Percentiles rank a stretch among this genome's conserved stretches.
Evolutionary conservation across 1,139 yeast species (phyloP).

Genomic region (Martiniozyma asiatica): DNA sequence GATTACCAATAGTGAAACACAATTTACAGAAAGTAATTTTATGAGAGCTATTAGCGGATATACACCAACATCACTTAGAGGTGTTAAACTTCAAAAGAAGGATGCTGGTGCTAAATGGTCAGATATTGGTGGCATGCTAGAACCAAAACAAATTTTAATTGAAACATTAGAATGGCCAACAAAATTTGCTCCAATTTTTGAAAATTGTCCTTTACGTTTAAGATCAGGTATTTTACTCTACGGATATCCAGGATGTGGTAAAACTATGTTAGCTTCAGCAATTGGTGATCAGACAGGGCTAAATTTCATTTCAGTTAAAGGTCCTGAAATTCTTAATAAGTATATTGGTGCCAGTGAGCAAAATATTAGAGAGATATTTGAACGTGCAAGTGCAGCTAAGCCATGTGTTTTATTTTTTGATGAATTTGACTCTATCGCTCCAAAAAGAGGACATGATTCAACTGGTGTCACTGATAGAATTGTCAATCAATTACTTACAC

Average conservation of each 20-base stretch:
- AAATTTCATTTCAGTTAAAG: slow-evolving; percentile 87
- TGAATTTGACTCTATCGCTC: slow-evolving; percentile 95
- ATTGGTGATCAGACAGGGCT: slow-evolving; percentile 92
- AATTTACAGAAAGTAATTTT: slow-evolving; percentile 26
- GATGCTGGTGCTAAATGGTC: slow-evolving; percentile 59
- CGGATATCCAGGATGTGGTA: slow-evolving; percentile 98
- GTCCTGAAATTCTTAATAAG: slow-evolving; percentile 91
- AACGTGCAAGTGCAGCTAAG: slow-evolving; percentile 85
- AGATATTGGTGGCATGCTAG: slow-evolving; percentile 79
- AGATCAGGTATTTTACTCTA: slow-evolving; percentile 84
- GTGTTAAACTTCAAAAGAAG: slow-evolving; percentile 77
- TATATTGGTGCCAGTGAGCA: slow-evolving; percentile 98
- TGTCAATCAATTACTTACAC: slow-evolving; percentile 92
- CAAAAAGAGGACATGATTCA: slow-evolving; percentile 95
- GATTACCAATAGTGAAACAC: slow-evolving; percentile 25
- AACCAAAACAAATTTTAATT: slow-evolving; percentile 61
- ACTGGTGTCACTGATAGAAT: slow-evolving; percentile 98
- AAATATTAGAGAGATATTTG: slow-evolving; percentile 84
- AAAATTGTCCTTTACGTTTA: slow-evolving; percentile 72
- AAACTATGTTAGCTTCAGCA: slow-evolving; percentile 85
- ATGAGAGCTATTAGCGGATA: slow-evolving; percentile 51
- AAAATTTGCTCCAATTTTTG: slow-evolving; percentile 86
- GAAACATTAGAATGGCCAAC: slow-evolving; percentile 98
- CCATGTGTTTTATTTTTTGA: slow-evolving; percentile 93
- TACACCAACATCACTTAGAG: slow-evolving; percentile 73